Evolutionary conservation across 2,329 filamentous ascomycete species (phyloP), one percentile per base, ranked within the genome.

Genomic region (Dactylellina haptotyla): DNA sequence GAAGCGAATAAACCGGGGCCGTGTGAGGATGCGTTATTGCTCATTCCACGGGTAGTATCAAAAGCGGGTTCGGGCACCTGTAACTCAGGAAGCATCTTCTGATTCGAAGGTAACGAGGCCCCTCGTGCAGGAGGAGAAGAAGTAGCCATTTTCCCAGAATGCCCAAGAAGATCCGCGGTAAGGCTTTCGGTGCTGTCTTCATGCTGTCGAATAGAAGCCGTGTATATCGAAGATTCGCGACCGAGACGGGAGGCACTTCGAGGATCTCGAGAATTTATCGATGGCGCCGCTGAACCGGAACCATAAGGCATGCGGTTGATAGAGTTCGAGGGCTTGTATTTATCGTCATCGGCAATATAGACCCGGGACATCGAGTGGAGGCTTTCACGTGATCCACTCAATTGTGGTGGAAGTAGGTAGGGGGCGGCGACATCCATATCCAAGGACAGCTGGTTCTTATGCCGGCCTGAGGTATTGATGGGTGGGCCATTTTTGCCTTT

Each of bases 361-460:
- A 89, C 90, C 61, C 90, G 88, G 25, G 93, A 91, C 76, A 98
- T 84, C 1, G 93, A 96, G 80, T 93, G 89, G 75, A 98, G 84
- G 3, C 94, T 97, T 77, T 97, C 93, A 46, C 88, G 87, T 0
- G 94, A 97, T 78, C 87, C 85, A 43, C 95, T 88, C 18, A 94
- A 79, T 62, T 87, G 88, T 0, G 91, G 91, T 3, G 95, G 93
- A n/a, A 98, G 85, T n/a, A 99, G 86, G 80, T 98, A 99, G 1
- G 95, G 95, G 77, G 89, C 95, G 32, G 87, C 87, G 51, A 93
- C 84, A 79, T 90, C 88, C 86, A 94, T 87, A 77, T 88, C 86
- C 76, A 82, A 87, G 32, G 88, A 90, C 54, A 90, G 81, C 77
- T 89, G 87, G 37, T 84, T 83, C 51, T 83, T 79, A 66, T 81